phyloP scores from a whole-genome alignment of 495 filamentous ascomycete species.

The Lasiosphaeris hirsuta region DNA sequence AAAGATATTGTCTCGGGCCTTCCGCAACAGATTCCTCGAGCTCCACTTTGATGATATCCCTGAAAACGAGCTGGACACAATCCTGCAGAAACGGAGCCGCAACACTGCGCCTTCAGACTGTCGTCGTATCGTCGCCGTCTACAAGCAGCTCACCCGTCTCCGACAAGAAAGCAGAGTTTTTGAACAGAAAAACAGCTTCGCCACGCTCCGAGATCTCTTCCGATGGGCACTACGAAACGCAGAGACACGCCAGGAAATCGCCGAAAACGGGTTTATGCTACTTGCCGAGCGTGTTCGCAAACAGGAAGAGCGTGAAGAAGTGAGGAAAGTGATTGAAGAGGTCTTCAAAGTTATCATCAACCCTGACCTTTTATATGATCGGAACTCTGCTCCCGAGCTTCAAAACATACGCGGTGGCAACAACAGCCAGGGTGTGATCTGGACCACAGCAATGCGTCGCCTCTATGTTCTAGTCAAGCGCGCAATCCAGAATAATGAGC shows the following conservation, averaged over 20 bases:
- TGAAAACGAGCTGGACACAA: slow-evolving; percentile 88
- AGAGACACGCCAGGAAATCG: slow-evolving; percentile 82
- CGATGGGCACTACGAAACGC: slow-evolving; percentile 89
- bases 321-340: slow-evolving; percentile 87
- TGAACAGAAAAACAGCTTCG: slow-evolving; percentile 97
- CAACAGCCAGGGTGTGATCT: slow-evolving; percentile 66
- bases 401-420: slow-evolving; percentile 46
- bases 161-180: slow-evolving; percentile 88
- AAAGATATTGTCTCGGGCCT: slow-evolving; percentile 88
- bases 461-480: slow-evolving; percentile 80
- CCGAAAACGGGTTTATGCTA: slow-evolving; percentile 91
- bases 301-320: slow-evolving; percentile 73
- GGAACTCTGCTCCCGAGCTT: slow-evolving; percentile 51
- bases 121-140: slow-evolving; percentile 84
- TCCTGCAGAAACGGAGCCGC: slow-evolving; percentile 80
- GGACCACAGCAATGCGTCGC: slow-evolving; percentile 92
- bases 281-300: slow-evolving; percentile 93
- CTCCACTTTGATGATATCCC: slow-evolving; percentile 98
- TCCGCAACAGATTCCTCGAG: slow-evolving; percentile 95
- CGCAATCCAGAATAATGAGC: slow-evolving; percentile 87
- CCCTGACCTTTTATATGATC: slow-evolving; percentile 65
- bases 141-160: slow-evolving; percentile 81
- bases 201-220: slow-evolving; percentile 93
- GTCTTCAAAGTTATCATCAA: slow-evolving; percentile 86
- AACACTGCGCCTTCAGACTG: slow-evolving; percentile 89